These are phyloP conservation scores for Pythium aristosporum DNA, from an alignment of 352 stramenopile species.

Conservation along the genomic window DNA sequence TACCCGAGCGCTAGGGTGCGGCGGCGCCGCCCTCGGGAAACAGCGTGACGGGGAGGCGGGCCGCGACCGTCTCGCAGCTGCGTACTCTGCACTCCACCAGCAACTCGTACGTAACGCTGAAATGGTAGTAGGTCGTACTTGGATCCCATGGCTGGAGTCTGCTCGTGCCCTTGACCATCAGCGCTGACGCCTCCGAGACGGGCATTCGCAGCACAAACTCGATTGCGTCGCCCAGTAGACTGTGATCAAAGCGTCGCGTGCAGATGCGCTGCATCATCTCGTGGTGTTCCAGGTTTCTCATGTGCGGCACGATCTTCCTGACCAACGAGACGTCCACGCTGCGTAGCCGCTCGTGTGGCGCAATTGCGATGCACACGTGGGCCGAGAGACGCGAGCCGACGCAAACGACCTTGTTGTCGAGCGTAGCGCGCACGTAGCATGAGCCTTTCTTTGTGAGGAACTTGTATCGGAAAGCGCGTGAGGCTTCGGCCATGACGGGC, in stretches of 20 bases:
- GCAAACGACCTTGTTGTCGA: not conserved
- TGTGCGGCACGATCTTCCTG: not conserved
- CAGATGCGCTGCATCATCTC: not conserved
- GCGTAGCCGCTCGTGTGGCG: not conserved
- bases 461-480: not conserved
- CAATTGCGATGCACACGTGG: not conserved
- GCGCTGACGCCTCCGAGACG: not conserved
- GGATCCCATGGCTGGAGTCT: not conserved
- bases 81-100: too few species aligned
- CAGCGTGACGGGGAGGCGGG: too few species aligned
- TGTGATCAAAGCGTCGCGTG: not conserved
- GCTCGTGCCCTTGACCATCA: too few species aligned
- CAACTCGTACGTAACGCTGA: not conserved
- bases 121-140: too few species aligned
- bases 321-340: not conserved
- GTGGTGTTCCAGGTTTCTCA: not conserved
- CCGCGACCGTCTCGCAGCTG: too few species aligned
- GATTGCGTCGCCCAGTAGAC: not conserved
- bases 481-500: not conserved
- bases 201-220: too few species aligned
- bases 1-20: too few species aligned
- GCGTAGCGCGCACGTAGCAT: not conserved
- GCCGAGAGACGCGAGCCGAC: not conserved
- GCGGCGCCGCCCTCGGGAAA: too few species aligned
- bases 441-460: not conserved